phyloP scores from a whole-genome alignment of 2,329 filamentous ascomycete species.

The Neopestalotiopsis clavispora region DNA sequence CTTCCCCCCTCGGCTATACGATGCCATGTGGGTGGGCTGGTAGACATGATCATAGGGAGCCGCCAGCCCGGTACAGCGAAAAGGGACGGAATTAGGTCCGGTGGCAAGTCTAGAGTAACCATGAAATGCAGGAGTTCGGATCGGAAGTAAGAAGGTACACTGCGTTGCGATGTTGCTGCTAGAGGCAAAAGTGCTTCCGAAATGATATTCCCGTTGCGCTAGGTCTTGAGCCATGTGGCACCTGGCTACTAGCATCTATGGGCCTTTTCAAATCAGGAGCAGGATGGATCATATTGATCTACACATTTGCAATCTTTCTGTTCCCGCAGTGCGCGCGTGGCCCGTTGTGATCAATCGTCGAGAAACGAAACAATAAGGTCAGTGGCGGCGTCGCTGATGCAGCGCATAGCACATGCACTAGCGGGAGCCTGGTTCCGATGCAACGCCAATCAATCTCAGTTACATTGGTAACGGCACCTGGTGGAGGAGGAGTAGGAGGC shows the following conservation, averaged over 20 bases:
- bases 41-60: background rate
- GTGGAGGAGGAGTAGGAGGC: too few species aligned
- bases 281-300: background rate
- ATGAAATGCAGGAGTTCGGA: background rate
- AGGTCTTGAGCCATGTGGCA: background rate
- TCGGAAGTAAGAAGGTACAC: background rate
- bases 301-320: background rate
- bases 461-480: too few species aligned
- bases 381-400: background rate
- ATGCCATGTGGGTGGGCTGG: background rate
- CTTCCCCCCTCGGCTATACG: background rate
- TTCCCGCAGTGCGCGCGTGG: background rate
- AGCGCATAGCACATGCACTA: conserved; percentile 4
- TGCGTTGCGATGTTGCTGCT: background rate
- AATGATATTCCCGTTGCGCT: background rate
- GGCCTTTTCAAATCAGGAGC: background rate
- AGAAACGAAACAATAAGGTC: background rate
- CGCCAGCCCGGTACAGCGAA: background rate
- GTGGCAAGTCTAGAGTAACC: background rate
- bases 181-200: background rate
- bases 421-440: conserved; percentile 9
- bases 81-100: background rate
- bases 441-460: background rate
- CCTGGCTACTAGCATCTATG: background rate
- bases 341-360: background rate